Conservation (phyloP, 495 filamentous ascomycete genomes). For the Durotheca rogersii region DNA sequence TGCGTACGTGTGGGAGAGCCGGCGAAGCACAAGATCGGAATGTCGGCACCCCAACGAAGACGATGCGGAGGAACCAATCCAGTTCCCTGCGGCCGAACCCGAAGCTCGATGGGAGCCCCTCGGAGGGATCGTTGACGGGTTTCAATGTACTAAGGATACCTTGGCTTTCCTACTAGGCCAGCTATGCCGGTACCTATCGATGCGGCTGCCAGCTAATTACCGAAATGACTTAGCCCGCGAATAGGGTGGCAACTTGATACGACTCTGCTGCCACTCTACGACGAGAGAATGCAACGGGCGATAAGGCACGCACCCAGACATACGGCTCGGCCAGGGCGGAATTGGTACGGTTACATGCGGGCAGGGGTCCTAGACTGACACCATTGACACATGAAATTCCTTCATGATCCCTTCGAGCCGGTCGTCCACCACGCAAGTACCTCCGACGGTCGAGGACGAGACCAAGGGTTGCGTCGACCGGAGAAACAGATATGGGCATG, state of each 20-base stretch:
- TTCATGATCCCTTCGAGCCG: background rate
- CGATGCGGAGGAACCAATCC: too few species aligned
- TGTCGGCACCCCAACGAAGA: too few species aligned
- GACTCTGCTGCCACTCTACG: slow-evolving; percentile 23
- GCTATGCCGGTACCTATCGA: slow-evolving; percentile 33
- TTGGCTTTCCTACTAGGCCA: too few species aligned
- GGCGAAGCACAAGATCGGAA: too few species aligned
- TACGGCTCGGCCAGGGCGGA: slow-evolving; percentile 23
- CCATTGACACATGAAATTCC: background rate
- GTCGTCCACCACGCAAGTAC: slow-evolving; percentile 4
- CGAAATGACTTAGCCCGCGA: slow-evolving; percentile 14
- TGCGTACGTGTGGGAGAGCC: too few species aligned
- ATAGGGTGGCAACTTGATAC: slow-evolving; percentile 13
- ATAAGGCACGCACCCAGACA: slow-evolving; percentile 13
- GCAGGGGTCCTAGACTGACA: slow-evolving; percentile 6
- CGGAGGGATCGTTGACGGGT: too few species aligned
- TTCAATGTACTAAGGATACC: too few species aligned
- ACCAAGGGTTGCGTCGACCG: slow-evolving; percentile 6
- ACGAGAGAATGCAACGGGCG: slow-evolving; percentile 22
- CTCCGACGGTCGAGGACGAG: background rate
- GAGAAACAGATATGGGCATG: slow-evolving; percentile 29
- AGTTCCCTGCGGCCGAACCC: too few species aligned
- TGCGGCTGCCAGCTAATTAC: background rate
- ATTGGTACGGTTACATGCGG: slow-evolving; percentile 22
- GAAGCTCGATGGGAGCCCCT: too few species aligned